These are phyloP conservation scores for Neurospora sp. DNA, from an alignment of 495 filamentous ascomycete species.

Conservation along the genomic window DNA sequence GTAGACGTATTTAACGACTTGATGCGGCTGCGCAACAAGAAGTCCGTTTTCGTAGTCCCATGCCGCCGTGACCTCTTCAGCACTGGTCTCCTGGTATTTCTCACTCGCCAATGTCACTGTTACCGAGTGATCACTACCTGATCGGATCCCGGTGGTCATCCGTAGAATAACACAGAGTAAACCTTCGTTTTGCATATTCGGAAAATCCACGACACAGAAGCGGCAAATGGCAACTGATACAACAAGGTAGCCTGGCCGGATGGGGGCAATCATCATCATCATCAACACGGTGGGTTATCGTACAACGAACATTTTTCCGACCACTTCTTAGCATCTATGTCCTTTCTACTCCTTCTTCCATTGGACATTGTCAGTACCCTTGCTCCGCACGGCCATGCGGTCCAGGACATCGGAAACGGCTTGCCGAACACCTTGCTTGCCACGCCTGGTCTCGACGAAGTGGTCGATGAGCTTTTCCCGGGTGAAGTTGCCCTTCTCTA, in stretches of 20 bases:
- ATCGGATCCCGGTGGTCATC: neutral
- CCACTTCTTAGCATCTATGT: neutral
- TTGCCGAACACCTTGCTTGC: constrained; percentile 47
- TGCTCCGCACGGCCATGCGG: constrained; percentile 33
- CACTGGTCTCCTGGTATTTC: neutral
- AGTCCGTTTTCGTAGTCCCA: neutral
- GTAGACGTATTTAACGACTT: neutral
- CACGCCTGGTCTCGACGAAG: constrained; percentile 33
- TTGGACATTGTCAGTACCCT: constrained; percentile 21
- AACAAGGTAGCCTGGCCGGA: neutral
- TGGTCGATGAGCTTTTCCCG: constrained; percentile 33
- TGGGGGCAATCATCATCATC: neutral
- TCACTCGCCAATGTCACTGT: neutral
- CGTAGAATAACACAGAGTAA: neutral
- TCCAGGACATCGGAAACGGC: constrained; percentile 48
- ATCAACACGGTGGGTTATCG: neutral
- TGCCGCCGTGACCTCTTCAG: neutral
- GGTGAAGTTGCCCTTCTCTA: constrained; percentile 29
- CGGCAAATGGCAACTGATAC: neutral
- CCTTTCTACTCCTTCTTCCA: constrained; percentile 23
- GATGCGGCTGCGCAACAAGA: neutral
- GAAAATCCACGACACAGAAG: neutral
- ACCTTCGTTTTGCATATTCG: neutral
- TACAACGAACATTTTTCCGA: neutral
- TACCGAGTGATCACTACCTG: neutral